phyloP scores from a whole-genome alignment of 2,329 filamentous ascomycete genomes.

The Mycogone perniciosa region DNA sequence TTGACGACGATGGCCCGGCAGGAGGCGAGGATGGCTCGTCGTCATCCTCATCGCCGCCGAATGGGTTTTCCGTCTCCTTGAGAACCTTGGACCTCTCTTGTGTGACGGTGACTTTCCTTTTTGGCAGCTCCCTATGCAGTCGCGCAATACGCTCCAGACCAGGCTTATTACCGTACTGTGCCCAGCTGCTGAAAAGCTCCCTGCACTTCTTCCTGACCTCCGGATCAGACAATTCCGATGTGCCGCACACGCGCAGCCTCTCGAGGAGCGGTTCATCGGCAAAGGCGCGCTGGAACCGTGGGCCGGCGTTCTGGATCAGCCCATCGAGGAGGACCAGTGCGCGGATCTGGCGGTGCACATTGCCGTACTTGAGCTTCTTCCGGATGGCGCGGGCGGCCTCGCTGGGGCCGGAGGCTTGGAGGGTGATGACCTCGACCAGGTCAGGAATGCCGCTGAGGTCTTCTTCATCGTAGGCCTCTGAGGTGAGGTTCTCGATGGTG shows the following conservation, averaged over 20 bases:
- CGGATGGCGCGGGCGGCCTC: slow-evolving; percentile 89
- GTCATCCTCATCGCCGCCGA: slow-evolving; percentile 59
- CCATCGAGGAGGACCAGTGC: slow-evolving; percentile 86
- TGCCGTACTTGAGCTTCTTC: slow-evolving; percentile 99
- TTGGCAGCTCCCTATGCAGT: slow-evolving; percentile 65
- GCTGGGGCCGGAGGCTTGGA: slow-evolving; percentile 77
- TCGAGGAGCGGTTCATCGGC: slow-evolving; percentile 89
- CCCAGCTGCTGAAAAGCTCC: slow-evolving; percentile 81
- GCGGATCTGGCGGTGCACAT: slow-evolving; percentile 82
- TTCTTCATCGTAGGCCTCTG: slow-evolving; percentile 84
- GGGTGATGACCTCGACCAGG: slow-evolving; percentile 85
- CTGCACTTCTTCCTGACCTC: slow-evolving; percentile 86
- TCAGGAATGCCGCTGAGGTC: slow-evolving; percentile 89
- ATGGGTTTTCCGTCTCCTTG: slow-evolving; percentile 70
- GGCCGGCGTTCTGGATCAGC: slow-evolving; percentile 88
- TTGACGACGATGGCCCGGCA: slow-evolving; percentile 16
- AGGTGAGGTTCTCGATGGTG: slow-evolving; percentile 82
- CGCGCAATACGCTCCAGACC: slow-evolving; percentile 75
- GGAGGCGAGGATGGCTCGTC: slow-evolving; percentile 34
- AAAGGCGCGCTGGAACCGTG: slow-evolving; percentile 79
- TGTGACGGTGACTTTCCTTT: slow-evolving; percentile 63
- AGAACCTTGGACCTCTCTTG: slow-evolving; percentile 79
- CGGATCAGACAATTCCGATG: slow-evolving; percentile 75
- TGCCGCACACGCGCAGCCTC: slow-evolving; percentile 79
- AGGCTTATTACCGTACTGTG: slow-evolving; percentile 72